phyloP scores from a whole-genome alignment of 805 yeast genomes.

The Yamadazyma insecticola region DNA sequence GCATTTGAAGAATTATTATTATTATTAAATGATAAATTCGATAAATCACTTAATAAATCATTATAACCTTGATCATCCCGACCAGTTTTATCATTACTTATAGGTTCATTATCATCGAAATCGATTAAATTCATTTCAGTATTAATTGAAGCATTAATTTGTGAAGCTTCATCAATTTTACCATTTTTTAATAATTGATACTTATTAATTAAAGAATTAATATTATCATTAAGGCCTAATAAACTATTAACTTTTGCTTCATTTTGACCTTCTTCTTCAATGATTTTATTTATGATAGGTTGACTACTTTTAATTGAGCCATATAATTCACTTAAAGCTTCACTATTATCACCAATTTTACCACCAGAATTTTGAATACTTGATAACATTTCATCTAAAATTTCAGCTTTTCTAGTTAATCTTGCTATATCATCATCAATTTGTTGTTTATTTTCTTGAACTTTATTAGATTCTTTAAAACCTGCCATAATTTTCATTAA shows the following conservation, averaged over 20 bases:
- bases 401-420: constrained; percentile 78
- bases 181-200: constrained; percentile 65
- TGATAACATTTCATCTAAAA: constrained; percentile 81
- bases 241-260: constrained; percentile 64
- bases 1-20: constrained; percentile 1
- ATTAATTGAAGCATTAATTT: constrained; percentile 34
- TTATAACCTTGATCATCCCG: constrained; percentile 43
- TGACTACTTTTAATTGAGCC: constrained; percentile 76
- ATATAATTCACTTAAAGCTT: constrained; percentile 75
- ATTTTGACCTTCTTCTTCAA: constrained; percentile 68
- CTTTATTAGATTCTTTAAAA: constrained; percentile 71
- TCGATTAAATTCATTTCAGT: constrained; percentile 37
- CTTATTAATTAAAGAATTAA: constrained; percentile 64
- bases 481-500: constrained; percentile 99
- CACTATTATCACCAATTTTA: constrained; percentile 46
- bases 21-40: constrained; percentile 54
- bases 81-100: constrained; percentile 22
- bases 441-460: constrained; percentile 68
- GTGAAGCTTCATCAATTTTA: constrained; percentile 49
- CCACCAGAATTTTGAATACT: constrained; percentile 39
- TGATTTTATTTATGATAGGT: constrained; percentile 80
- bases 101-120: constrained; percentile 37
- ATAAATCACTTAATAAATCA: constrained; percentile 71
- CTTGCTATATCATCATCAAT: constrained; percentile 81
- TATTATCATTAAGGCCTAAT: constrained; percentile 66